These are phyloP conservation scores for Endotrypanum monterogeii DNA, from an alignment of 208 protist genomes.

Conservation along the genomic window DNA sequence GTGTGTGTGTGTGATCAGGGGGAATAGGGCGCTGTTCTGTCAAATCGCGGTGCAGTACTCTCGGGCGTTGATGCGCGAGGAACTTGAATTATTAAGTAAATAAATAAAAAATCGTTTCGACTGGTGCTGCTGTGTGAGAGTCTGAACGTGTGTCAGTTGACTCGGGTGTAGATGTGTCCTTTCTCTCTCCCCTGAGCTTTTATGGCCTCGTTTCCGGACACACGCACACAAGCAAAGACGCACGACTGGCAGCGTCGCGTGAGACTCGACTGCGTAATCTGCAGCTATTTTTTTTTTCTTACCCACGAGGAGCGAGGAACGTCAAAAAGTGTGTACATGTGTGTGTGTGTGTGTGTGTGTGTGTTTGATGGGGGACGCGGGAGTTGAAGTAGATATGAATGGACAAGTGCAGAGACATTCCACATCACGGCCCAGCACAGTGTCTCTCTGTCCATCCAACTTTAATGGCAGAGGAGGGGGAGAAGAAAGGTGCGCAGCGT, in stretches of 20 bases:
- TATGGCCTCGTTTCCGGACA: not conserved
- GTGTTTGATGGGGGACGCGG: not conserved
- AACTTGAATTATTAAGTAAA: too few species aligned
- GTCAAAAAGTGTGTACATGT: not conserved
- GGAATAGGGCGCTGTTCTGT: not conserved
- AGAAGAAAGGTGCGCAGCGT: too few species aligned
- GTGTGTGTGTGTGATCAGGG: not conserved
- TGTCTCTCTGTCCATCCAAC: too few species aligned
- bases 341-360: not conserved
- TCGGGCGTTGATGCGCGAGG: too few species aligned
- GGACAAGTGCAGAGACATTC: not conserved
- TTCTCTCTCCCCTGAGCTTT: too few species aligned
- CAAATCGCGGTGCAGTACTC: too few species aligned
- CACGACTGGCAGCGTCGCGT: not conserved
- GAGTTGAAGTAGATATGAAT: not conserved
- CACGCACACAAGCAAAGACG: not conserved
- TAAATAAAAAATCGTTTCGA: too few species aligned
- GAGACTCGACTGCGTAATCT: not conserved
- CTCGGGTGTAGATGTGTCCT: not conserved
- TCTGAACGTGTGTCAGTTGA: not conserved
- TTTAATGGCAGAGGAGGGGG: too few species aligned
- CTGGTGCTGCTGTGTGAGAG: not conserved
- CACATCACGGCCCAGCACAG: too few species aligned
- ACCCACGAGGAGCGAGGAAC: not conserved
- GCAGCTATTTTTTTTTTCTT: not conserved